Conservation (phyloP, 345 rosid species). For the Hibiscus tridactylites region DNA sequence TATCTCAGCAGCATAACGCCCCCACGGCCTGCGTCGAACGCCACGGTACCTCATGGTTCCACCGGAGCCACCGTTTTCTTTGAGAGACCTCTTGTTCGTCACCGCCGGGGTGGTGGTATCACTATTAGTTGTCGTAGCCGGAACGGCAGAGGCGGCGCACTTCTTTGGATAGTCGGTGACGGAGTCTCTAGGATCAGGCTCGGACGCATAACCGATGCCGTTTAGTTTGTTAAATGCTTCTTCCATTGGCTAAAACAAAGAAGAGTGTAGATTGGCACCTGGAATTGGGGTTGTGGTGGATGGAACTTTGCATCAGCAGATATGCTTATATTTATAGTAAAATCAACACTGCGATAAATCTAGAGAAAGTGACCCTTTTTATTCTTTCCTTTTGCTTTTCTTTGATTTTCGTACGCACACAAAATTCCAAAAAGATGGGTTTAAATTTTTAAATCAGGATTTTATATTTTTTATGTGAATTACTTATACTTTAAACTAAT, state of each 20-base stretch:
- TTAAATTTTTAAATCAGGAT: too few species aligned
- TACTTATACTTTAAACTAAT: too few species aligned
- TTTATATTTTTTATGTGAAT: too few species aligned
- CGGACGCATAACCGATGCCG: conserved; percentile 19
- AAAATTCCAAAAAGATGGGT: neutral
- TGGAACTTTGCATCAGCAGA: neutral
- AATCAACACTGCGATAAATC: neutral
- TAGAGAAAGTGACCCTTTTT: neutral
- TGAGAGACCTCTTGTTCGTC: conserved; percentile 32
- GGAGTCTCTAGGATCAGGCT: conserved; percentile 7
- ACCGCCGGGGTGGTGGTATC: neutral
- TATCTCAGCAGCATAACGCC: conserved; percentile 95
- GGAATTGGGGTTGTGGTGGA: neutral
- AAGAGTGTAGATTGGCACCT: neutral
- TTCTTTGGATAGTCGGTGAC: conserved; percentile 15
- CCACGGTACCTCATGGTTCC: conserved; percentile 77
- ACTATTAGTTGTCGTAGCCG: neutral
- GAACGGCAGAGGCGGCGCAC: conserved; percentile 1
- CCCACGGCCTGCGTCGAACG: conserved; percentile 93
- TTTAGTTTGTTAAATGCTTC: conserved; percentile 49
- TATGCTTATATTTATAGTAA: neutral
- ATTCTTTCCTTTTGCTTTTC: neutral
- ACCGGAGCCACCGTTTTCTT: conserved; percentile 20
- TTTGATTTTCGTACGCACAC: neutral
- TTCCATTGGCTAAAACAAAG: conserved; percentile 30